Conservation (phyloP, 2,329 filamentous ascomycete species). For the Phaeoacremonium minimum region DNA sequence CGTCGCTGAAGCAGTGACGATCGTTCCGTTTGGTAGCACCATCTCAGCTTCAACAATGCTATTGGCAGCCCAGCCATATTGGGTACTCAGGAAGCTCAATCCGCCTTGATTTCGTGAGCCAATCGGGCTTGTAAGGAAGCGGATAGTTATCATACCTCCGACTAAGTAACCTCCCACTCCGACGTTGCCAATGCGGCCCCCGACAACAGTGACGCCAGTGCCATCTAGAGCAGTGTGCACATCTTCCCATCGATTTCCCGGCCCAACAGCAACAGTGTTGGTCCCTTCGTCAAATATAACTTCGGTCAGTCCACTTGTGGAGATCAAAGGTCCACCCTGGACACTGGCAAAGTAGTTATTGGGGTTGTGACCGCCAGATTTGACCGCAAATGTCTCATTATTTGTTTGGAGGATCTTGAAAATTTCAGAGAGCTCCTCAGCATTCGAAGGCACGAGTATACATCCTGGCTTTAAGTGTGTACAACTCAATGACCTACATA, state of each 20-base stretch:
- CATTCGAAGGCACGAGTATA: not conserved
- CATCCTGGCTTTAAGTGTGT: conserved; percentile 4
- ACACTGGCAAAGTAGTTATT: conserved; percentile 50
- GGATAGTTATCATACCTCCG: too few relatives aligned
- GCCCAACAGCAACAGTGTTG: conserved; percentile 36
- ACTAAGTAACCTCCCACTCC: conserved; percentile 45
- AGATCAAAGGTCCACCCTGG: conserved; percentile 42
- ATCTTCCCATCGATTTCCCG: conserved; percentile 38
- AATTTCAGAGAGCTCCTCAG: conserved; percentile 2
- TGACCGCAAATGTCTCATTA: conserved; percentile 42
- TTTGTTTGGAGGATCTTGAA: conserved; percentile 1
- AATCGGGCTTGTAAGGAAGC: too few relatives aligned
- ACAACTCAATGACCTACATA: conserved; percentile 6
- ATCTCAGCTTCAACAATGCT: conserved; percentile 44
- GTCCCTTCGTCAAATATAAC: conserved; percentile 30
- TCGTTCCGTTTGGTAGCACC: conserved; percentile 43
- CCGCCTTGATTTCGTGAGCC: too few relatives aligned
- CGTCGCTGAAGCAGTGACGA: conserved; percentile 37
- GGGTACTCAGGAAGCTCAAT: conserved; percentile 44
- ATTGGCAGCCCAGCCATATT: conserved; percentile 47
- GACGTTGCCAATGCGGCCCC: conserved; percentile 40
- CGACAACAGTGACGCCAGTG: conserved; percentile 35
- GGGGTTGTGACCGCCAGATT: conserved; percentile 54
- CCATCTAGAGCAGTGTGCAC: conserved; percentile 33
- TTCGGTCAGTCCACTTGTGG: conserved; percentile 36